Evolutionary conservation across 257 asterid genomes (phyloP), one percentile per base, ranked within the genome.

Genomic region (Fraxinus excelsior): DNA sequence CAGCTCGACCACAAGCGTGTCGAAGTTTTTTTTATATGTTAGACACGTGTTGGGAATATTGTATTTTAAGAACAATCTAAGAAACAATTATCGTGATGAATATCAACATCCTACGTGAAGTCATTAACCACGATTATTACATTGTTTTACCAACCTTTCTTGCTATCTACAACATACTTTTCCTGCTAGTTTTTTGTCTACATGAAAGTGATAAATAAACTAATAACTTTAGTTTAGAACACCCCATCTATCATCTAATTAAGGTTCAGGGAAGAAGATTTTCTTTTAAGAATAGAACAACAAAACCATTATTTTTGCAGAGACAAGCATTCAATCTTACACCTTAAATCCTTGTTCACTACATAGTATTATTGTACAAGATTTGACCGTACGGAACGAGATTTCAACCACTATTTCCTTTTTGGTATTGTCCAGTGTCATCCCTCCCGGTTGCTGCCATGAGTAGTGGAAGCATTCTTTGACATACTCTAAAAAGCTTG

Each of bases 381-480:
- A 60, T 60, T 60, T 4, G 7, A 23, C 31, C 2, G 7, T 25
- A 53, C 32, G 26, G 3, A 62, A 60, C 32, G 9, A 60, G 67
- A 60, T 60, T 60, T 58, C n/a, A 58, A 58, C 29, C n/a, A 21
- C 66, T 19, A 7, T 19, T 58, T 7, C 66, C 66, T 21, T 58
- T 60, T 60, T 23, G 10, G 9, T 60, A 23, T 60, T 60, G 32
- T 26, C 19, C 37, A 49, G 26, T 8, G 38, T 28, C 64, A n/a
- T 37, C 40, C 56, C 4, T n/a, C 13, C 49, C 14, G 6, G n/a
- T 5, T 38, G 37, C 60, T 25, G 76, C 64, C 21, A 14, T 44
- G 40, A 29, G 80, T 40, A 31, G 25, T 77, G 81, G 32, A 26
- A 78, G 37, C 65, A 42, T 66, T 64, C 56, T 7, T 64, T 13